Conservation (phyloP, 805 yeast species). For the Zygosaccharomyces bailii region DNA sequence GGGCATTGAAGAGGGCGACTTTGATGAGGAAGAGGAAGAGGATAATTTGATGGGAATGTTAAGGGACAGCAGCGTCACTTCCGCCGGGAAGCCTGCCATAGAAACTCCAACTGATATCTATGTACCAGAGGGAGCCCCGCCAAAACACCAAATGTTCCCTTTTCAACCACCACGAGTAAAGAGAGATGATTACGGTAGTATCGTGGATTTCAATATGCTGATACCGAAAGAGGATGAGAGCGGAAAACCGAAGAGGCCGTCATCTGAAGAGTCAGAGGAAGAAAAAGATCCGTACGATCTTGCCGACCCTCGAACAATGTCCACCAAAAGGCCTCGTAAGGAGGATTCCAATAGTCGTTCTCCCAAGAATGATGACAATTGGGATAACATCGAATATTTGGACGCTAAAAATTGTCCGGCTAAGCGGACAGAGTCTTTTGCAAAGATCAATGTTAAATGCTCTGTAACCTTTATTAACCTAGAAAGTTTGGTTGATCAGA, state of each 20-base stretch:
- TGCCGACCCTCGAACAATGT: conserved; percentile 23
- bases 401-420: conserved; percentile 55
- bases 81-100: conserved; percentile 9
- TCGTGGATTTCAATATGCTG: conserved; percentile 64
- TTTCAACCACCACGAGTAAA: conserved; percentile 54
- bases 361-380: conserved; percentile 38
- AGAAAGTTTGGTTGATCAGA: conserved; percentile 76
- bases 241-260: conserved; percentile 27
- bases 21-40: conserved; percentile 35
- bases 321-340: conserved; percentile 23
- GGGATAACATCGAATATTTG: conserved; percentile 49
- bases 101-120: conserved; percentile 32
- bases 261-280: conserved; percentile 26
- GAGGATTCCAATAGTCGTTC: conserved; percentile 35
- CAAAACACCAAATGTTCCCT: conserved; percentile 69
- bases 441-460: conserved; percentile 56
- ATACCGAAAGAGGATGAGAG: conserved; percentile 49
- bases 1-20: conserved; percentile 5
- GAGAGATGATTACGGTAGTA: conserved; percentile 84
- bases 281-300: conserved; percentile 31
- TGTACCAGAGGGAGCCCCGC: conserved; percentile 24
- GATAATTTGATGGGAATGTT: conserved; percentile 32
- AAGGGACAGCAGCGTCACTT: conserved; percentile 12
- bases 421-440: conserved; percentile 37
- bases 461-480: conserved; percentile 74